phyloP scores from a whole-genome alignment of 2,329 filamentous ascomycete genomes.

The Fusarium miscanthi region DNA sequence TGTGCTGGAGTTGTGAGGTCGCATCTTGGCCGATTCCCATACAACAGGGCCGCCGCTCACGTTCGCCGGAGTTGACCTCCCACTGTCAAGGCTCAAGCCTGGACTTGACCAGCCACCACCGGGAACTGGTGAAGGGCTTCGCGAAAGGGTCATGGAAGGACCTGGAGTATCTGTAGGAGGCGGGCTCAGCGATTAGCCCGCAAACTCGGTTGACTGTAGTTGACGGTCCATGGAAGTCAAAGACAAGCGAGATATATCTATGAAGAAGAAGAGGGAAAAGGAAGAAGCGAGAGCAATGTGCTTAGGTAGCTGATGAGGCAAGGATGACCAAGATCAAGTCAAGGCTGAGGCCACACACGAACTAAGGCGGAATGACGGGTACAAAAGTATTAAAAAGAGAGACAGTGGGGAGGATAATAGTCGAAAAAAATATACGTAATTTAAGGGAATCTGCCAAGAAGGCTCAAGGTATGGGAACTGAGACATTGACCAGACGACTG shows the following conservation, averaged over 20 bases:
- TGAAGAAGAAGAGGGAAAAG: not conserved
- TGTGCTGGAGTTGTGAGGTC: constrained; percentile 76
- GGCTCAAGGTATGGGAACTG: constrained; percentile 26
- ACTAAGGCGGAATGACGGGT: constrained; percentile 1
- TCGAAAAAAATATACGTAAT: constrained; percentile 6
- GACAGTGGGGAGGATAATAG: constrained; percentile 13
- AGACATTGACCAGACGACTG: constrained; percentile 36
- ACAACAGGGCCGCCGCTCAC: constrained; percentile 70
- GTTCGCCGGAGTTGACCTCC: constrained; percentile 73
- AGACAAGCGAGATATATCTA: constrained; percentile 9
- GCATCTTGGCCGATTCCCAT: constrained; percentile 86
- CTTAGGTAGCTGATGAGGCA: constrained; percentile 4
- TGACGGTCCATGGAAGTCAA: constrained; percentile 22
- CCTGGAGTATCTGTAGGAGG: constrained; percentile 62
- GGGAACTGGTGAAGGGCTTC: constrained; percentile 85
- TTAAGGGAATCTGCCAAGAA: constrained; percentile 20
- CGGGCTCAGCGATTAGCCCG: constrained; percentile 45
- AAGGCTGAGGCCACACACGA: constrained; percentile 1
- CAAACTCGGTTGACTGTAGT: constrained; percentile 22
- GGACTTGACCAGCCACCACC: constrained; percentile 92
- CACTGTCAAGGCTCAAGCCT: constrained; percentile 78
- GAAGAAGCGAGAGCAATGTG: not conserved
- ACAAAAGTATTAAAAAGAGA: constrained; percentile 21
- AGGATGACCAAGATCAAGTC: constrained; percentile 6
- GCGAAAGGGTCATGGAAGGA: constrained; percentile 81